Conservation (phyloP, 441 rosid species). For the Mallotus japonicus region DNA sequence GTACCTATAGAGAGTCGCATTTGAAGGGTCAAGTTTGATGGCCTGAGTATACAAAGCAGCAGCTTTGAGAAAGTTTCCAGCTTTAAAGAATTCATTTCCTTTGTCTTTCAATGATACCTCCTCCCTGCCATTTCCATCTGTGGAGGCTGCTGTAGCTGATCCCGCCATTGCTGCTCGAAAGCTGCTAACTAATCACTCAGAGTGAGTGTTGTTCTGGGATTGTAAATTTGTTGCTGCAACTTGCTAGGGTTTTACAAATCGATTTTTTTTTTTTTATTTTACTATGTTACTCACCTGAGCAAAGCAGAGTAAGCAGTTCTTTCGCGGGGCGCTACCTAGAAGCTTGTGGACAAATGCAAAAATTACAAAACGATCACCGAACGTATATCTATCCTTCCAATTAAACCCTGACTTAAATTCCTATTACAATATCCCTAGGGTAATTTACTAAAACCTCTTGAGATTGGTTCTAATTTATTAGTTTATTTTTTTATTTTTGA, state of each 20-base stretch:
- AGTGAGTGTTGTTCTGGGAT: neutral
- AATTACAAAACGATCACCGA: no score
- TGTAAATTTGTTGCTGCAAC: neutral
- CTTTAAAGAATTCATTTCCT: slow-evolving; percentile 92
- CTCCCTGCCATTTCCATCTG: slow-evolving; percentile 34
- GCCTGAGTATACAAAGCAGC: slow-evolving; percentile 98
- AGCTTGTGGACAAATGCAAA: no score
- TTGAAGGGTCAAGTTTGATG: slow-evolving; percentile 88
- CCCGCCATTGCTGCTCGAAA: slow-evolving; percentile 34
- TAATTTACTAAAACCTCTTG: no score
- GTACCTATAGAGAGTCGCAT: slow-evolving; percentile 85
- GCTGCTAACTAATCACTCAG: neutral
- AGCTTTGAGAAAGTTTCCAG: slow-evolving; percentile 93
- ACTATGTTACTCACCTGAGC: neutral
- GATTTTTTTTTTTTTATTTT: no score
- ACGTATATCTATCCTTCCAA: no score
- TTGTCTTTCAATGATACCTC: slow-evolving; percentile 71
- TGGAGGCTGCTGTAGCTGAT: slow-evolving; percentile 36
- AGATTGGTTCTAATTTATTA: no score
- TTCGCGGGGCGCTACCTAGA: neutral
- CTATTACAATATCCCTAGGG: no score
- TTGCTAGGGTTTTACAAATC: slow-evolving; percentile 24
- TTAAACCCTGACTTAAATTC: no score
- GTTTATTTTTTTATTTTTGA: no score
- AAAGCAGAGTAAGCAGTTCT: neutral